phyloP scores from a whole-genome alignment of 306 rosid species.

The Vigna reflexopilosa region DNA sequence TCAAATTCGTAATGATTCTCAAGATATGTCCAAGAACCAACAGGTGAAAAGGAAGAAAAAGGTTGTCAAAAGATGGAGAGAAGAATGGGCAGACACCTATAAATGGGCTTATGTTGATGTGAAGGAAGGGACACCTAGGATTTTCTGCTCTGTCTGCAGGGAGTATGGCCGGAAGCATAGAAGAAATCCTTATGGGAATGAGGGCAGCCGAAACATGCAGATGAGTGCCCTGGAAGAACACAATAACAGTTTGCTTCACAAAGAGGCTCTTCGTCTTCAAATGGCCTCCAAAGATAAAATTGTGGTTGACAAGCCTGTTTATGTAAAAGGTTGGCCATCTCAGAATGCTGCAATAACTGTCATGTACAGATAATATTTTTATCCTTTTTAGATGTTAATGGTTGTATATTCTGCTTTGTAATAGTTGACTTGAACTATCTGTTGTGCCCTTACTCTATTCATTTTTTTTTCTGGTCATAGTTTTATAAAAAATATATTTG shows the following conservation, averaged over 20 bases:
- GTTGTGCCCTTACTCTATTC: constrained; percentile 22
- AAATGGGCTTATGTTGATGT: constrained; percentile 98
- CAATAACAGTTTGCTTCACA: constrained; percentile 97
- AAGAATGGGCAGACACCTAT: constrained; percentile 99
- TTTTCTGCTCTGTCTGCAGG: constrained; percentile 96
- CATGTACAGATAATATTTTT: constrained; percentile 22
- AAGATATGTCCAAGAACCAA: constrained; percentile 75
- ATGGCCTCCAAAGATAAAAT: constrained; percentile 94
- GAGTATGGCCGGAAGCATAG: constrained; percentile 98
- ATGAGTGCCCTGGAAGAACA: constrained; percentile 99
- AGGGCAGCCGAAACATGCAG: constrained; percentile 99
- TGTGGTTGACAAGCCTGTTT: constrained; percentile 83
- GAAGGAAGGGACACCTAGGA: constrained; percentile 94
- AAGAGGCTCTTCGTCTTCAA: constrained; percentile 99
- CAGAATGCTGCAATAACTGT: constrained; percentile 34
- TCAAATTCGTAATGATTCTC: constrained; percentile 77
- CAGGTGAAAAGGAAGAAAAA: constrained; percentile 86
- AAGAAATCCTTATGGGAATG: constrained; percentile 97
- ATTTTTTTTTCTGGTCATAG: background rate
- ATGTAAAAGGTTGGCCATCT: constrained; percentile 80
- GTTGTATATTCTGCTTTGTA: constrained; percentile 13
- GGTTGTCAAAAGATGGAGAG: constrained; percentile 99
- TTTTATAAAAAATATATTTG: constrained; percentile 6
- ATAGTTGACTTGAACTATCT: constrained; percentile 15
- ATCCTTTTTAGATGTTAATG: constrained; percentile 5